Evolutionary conservation across 139 green algal genomes (phyloP).

Genomic region (Raphidocelis subcapitata): DNA sequence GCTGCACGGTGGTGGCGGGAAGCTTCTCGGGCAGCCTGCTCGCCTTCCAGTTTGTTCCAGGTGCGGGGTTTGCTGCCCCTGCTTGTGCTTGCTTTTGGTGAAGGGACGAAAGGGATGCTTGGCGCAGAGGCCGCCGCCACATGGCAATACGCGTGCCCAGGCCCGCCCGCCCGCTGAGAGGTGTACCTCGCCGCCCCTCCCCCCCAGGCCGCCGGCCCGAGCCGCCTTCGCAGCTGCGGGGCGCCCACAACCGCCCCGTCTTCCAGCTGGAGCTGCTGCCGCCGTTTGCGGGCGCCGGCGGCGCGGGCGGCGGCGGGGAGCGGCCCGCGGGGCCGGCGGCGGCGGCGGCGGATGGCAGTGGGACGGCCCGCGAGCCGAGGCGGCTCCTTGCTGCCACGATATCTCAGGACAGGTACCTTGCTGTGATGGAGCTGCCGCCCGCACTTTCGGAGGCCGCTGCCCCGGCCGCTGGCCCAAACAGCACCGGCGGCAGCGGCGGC

Average conservation of each 20-base stretch:
- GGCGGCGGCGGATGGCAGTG: not conserved
- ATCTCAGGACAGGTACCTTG: not conserved
- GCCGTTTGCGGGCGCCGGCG: not conserved
- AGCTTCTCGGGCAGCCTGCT: not conserved
- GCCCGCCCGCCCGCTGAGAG: not conserved
- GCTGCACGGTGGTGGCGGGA: not conserved
- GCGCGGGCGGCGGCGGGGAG: not conserved
- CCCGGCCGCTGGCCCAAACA: no score
- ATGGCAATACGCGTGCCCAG: not conserved
- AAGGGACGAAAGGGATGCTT: not conserved
- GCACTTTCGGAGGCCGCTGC: no score
- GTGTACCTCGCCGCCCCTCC: not conserved
- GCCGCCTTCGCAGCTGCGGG: not conserved
- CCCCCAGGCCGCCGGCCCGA: not conserved
- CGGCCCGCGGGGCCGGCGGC: no score
- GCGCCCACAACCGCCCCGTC: slow-evolving; percentile 3
- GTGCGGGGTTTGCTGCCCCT: not conserved
- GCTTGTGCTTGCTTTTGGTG: not conserved
- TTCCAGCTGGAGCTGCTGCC: slow-evolving; percentile 11
- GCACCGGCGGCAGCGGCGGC: not conserved
- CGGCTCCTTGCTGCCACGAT: not conserved
- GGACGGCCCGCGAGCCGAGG: not conserved
- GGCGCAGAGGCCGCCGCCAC: not conserved
- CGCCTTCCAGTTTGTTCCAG: not conserved
- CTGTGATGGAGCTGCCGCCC: not conserved